Percentiles rank a stretch among this genome's conserved stretches.
phyloP scores from a whole-genome alignment of 140 eudicot species.

The Flaveria floridana region DNA sequence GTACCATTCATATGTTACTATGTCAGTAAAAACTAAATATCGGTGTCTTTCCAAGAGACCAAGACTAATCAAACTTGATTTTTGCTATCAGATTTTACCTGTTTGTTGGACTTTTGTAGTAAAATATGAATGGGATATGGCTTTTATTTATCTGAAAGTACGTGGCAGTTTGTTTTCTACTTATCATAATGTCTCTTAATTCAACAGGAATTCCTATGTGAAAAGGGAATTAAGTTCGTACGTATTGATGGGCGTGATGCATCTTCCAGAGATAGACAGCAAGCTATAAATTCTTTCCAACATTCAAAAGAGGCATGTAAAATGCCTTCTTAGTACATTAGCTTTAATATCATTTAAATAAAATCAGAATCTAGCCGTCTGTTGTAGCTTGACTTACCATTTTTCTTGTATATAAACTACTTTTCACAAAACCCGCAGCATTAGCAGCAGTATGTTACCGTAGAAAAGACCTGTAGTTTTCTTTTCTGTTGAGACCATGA shows the following conservation, averaged over 20 bases:
- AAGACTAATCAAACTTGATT: constrained; percentile 19
- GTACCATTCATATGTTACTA: constrained; percentile 1
- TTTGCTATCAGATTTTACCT: constrained; percentile 13
- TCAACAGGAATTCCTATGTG: constrained; percentile 66
- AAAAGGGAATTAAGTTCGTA: constrained; percentile 66
- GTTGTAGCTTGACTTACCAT: neutral
- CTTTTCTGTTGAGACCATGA: neutral
- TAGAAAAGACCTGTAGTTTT: constrained; percentile 7
- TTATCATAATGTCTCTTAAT: constrained; percentile 13
- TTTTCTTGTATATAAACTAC: constrained; percentile 16
- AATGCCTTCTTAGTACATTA: constrained; percentile 10
- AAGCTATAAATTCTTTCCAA: constrained; percentile 70
- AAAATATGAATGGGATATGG: constrained; percentile 1
- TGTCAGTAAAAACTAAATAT: constrained; percentile 1
- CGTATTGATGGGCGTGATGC: constrained; percentile 71
- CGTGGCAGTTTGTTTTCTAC: constrained; percentile 13
- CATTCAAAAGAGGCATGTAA: constrained; percentile 64
- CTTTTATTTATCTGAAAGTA: constrained; percentile 8
- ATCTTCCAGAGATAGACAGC: constrained; percentile 64
- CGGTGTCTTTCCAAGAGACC: neutral
- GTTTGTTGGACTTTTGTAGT: constrained; percentile 8
- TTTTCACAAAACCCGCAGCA: neutral
- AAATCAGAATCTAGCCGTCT: neutral
- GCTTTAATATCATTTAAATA: constrained; percentile 6
- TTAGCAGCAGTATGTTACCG: neutral